Evolutionary conservation across 2,329 filamentous ascomycete genomes (phyloP), one percentile per base, ranked within the genome.

Genomic region (Cercospora beticola): DNA sequence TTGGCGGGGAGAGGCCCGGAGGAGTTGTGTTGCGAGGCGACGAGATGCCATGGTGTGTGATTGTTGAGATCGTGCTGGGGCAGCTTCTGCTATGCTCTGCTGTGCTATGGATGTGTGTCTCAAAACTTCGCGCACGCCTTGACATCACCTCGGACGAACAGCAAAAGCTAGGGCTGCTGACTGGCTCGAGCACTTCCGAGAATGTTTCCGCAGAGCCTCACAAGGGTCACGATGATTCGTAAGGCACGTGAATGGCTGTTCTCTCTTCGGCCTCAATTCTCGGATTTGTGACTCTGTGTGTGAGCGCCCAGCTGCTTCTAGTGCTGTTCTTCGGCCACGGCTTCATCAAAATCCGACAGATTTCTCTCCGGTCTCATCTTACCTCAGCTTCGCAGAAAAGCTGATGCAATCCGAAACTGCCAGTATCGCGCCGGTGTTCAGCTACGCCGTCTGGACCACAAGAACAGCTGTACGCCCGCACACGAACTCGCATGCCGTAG

Each of bases 131-230:
- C 8, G 21, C 43, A 66, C 56, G 46, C 28, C 60, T 62, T 46
- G 62, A 65, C 58, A 68, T 65, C 57, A 66, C 64, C 64, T 62
- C 64, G 58, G 64, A 26, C 16, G 30, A 31, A n/a, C 21, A 18
- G n/a, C 49, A 5, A 36, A 18, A 64, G 62, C 54, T 64, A 40
- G 28, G 62, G 31, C 46, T 56, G 30, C 30, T 18, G 12, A 23
- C n/a, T 31, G 62, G 30, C 49, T 56, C 40, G 60, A 62, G 60
- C 60, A 49, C 60, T 52, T 30, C 40, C 60, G 60, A 49, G 21
- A 23, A 2, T 14, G 2, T n/a, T 54, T 66, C 64, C 68, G 68
- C 70, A 71, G 65, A 68, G 68, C 68, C 69, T 69, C 69, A 65
- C 49, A 28, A 40, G 54, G 54, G 26, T 16, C 14, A 6, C 54